Evolutionary conservation across 495 filamentous ascomycete species (phyloP), one percentile per base, ranked within the genome.

Genomic region (Penicillium roqueforti): DNA sequence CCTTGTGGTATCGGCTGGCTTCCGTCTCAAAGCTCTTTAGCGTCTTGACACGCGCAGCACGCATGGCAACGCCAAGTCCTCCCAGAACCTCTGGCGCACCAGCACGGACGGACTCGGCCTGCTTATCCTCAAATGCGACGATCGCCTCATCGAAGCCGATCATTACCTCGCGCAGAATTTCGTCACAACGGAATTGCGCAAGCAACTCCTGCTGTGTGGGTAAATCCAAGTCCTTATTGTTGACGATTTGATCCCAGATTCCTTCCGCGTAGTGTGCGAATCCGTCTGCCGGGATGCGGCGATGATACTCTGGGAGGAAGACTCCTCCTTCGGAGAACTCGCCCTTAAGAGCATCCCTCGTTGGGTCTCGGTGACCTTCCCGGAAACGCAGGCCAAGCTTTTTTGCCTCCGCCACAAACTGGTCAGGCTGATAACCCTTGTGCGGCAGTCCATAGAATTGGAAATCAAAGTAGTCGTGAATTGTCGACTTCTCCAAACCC

Each of bases 401-500:
- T 58, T 85, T 80, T 4, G 91, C 84, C 62, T 95, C 92, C 16
- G 80, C 68, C 20, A 88, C 76, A 63, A 98, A 98, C 65, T 88
- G 87, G n/a, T 96, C 90, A 7, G 91, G 90, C 63, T 97, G 92
- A 51, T 97, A 82, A 38, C 95, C 87, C 76, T 98, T 98, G 73
- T 98, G 93, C 18, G 93, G 95, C 19, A 98, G 80, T 7, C 93
- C 89, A 45, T 90, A 88, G 63, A 98, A 98, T 58, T 92, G 90
- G 69, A 97, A 97, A 71, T 98, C 93, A 63, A 98, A 98, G 71
- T 97, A 97, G 59, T 98, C 92, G 50, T 90, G 87, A 49, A 97
- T 96, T 46, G 82, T 83, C 0, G 92, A 92, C 52, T 85, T 86
- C 61, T 98, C 93, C 36, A 96, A 76, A 0, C 93, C 95, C 23